Evolutionary conservation across 2,329 filamentous ascomycete genomes (phyloP).

Genomic region (Colletotrichum cereale): DNA sequence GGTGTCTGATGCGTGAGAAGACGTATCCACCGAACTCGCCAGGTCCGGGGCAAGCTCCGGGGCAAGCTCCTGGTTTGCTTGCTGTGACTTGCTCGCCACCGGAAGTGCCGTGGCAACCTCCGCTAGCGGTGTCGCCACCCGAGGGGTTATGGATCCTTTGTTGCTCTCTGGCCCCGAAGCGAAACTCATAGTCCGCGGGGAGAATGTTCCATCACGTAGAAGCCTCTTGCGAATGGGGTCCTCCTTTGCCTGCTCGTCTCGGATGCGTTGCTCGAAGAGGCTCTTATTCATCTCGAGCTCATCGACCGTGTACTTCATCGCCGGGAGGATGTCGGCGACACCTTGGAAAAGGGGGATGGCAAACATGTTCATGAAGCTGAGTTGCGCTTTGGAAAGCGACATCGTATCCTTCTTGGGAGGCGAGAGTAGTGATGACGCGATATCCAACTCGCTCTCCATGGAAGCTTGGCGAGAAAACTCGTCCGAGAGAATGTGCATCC

Average conservation of each 20-base stretch:
- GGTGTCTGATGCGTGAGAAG: constrained; percentile 49
- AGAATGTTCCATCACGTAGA: constrained; percentile 57
- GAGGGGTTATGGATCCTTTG: constrained; percentile 30
- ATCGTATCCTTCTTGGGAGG: constrained; percentile 85
- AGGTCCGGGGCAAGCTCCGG: constrained; percentile 45
- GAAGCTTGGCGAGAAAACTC: constrained; percentile 94
- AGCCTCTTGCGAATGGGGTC: constrained; percentile 53
- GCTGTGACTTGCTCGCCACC: constrained; percentile 43
- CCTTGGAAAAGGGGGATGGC: constrained; percentile 92
- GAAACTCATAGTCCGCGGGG: constrained; percentile 60
- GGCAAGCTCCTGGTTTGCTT: constrained; percentile 45
- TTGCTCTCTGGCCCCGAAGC: constrained; percentile 43
- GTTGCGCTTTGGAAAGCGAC: constrained; percentile 87
- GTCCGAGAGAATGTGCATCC: constrained; percentile 94
- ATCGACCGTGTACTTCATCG: constrained; percentile 84
- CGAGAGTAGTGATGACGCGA: constrained; percentile 88
- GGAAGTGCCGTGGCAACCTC: constrained; percentile 35
- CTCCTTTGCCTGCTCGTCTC: constrained; percentile 70
- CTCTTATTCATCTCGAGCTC: constrained; percentile 84
- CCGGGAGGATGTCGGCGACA: constrained; percentile 86
- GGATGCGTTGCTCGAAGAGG: constrained; percentile 78
- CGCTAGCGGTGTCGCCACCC: constrained; percentile 36
- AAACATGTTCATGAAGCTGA: constrained; percentile 97
- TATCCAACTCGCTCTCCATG: constrained; percentile 90
- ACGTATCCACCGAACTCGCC: constrained; percentile 47